phyloP scores from a whole-genome alignment of 1,284 basidiomycete genomes.

The Cryptococcus floricola region DNA sequence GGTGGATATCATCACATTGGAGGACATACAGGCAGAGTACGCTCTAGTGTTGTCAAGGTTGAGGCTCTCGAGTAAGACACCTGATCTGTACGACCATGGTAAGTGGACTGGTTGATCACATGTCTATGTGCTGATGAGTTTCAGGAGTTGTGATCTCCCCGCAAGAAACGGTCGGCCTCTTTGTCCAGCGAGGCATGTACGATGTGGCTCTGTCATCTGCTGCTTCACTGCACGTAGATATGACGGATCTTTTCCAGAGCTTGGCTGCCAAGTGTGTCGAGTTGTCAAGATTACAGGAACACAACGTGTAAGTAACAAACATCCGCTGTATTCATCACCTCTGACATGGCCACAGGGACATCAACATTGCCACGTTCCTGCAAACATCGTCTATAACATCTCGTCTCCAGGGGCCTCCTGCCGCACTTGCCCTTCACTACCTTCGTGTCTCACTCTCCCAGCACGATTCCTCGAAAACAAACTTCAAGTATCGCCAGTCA shows the following conservation, averaged over 20 bases:
- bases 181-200: conserved; percentile 75
- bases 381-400: conserved; percentile 67
- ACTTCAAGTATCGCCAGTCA: conserved; percentile 69
- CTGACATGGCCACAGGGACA: conserved; percentile 53
- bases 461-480: conserved; percentile 69
- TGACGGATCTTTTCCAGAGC: conserved; percentile 76
- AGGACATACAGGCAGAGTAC: conserved; percentile 82
- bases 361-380: conserved; percentile 71
- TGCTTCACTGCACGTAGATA: conserved; percentile 72
- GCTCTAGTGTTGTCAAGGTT: conserved; percentile 73
- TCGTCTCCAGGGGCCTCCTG: conserved; percentile 75
- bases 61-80: conserved; percentile 64
- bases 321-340: background rate
- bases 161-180: conserved; percentile 69
- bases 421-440: conserved; percentile 82
- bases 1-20: conserved; percentile 72
- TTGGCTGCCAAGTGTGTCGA: conserved; percentile 76
- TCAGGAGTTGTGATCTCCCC: conserved; percentile 65
- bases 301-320: conserved; percentile 44
- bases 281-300: conserved; percentile 55
- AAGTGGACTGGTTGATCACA: conserved; percentile 35
- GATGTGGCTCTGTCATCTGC: conserved; percentile 76
- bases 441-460: conserved; percentile 72
- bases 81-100: conserved; percentile 55
- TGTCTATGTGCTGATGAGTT: background rate